A percentile compares a stretch with the other conserved stretches of the same genome.
Evolutionary conservation across 768 basidiomycete species (phyloP).

Genomic region (Tricholoma saponaceum): DNA sequence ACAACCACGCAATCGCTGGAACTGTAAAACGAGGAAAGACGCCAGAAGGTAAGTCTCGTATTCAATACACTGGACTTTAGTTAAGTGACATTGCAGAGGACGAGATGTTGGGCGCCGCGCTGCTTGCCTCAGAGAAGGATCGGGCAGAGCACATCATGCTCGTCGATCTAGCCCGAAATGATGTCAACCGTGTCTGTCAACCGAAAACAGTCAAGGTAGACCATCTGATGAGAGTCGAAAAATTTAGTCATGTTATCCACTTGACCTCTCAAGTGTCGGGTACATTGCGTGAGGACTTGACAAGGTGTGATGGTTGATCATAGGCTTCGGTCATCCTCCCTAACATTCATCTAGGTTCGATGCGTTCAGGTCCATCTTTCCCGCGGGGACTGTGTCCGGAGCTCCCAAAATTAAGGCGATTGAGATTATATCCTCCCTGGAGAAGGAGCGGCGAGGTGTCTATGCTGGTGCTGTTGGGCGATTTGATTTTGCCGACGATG

Average conservation of each 20-base stretch:
- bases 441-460: slow-evolving; percentile 86
- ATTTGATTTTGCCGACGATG: slow-evolving; percentile 91
- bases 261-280: slow-evolving; percentile 95
- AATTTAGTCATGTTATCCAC: slow-evolving; percentile 98
- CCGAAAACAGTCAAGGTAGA: slow-evolving; percentile 96
- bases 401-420: slow-evolving; percentile 99
- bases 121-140: slow-evolving; percentile 88
- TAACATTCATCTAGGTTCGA: slow-evolving; percentile 64
- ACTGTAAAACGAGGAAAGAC: slow-evolving; percentile 87
- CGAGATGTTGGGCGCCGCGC: slow-evolving; percentile 63
- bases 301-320: slow-evolving; percentile 60
- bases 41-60: slow-evolving; percentile 60
- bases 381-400: slow-evolving; percentile 97
- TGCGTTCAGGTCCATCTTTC: slow-evolving; percentile 98
- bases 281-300: slow-evolving; percentile 71
- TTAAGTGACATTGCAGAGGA: slow-evolving; percentile 65
- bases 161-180: slow-evolving; percentile 95
- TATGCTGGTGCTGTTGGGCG: slow-evolving; percentile 98
- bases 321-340: slow-evolving; percentile 1
- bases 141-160: slow-evolving; percentile 99
- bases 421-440: slow-evolving; percentile 83
- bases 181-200: slow-evolving; percentile 95
- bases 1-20: slow-evolving; percentile 97
- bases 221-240: slow-evolving; percentile 88
- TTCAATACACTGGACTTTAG: slow-evolving; percentile 7